phyloP scores from a whole-genome alignment of 805 yeast species.

The Wickerhamomyces ciferrii region DNA sequence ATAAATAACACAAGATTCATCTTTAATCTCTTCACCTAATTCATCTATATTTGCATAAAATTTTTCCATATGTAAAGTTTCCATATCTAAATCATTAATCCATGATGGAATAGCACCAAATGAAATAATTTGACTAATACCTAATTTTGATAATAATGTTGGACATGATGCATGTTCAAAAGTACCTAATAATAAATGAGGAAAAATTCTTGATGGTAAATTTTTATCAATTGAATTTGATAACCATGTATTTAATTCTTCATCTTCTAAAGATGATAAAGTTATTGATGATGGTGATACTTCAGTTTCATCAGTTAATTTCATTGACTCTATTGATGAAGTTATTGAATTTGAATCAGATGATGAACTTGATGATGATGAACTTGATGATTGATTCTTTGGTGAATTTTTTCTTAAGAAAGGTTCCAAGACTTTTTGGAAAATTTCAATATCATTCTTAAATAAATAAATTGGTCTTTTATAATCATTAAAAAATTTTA shows the following conservation, averaged over 20 bases:
- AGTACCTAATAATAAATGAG: constrained; percentile 78
- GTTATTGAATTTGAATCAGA: neutral
- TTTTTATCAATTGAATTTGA: neutral
- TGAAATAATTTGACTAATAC: constrained; percentile 64
- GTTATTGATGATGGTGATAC: neutral
- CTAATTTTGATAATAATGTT: constrained; percentile 51
- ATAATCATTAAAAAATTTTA: neutral
- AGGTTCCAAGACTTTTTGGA: neutral
- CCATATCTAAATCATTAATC: constrained; percentile 21
- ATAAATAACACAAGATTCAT: neutral
- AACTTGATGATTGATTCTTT: no score
- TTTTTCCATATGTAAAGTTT: neutral
- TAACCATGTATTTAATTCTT: neutral
- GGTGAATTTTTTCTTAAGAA: neutral
- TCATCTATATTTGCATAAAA: neutral
- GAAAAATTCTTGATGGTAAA: constrained; percentile 72
- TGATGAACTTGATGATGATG: neutral
- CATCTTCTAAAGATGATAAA: neutral
- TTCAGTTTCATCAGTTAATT: neutral
- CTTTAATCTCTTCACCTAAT: neutral
- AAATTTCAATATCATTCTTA: neutral
- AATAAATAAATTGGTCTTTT: neutral
- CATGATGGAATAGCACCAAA: constrained; percentile 76
- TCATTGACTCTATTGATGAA: neutral
- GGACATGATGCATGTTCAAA: constrained; percentile 70